Evolutionary conservation across 208 protist species (phyloP).

Genomic region (Wallacemonas sp.): DNA sequence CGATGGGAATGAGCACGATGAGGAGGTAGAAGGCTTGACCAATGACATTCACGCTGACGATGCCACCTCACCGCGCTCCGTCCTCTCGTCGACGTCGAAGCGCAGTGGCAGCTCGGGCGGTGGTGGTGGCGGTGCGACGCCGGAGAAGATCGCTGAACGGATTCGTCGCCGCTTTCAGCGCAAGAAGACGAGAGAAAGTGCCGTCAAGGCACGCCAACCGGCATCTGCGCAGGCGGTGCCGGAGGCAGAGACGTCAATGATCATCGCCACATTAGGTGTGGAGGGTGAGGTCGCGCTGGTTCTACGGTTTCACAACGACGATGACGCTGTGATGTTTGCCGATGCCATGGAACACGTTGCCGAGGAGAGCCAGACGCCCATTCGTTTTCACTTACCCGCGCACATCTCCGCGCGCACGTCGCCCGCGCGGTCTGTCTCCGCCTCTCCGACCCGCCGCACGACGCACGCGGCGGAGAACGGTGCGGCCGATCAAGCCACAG

Average conservation of each 20-base stretch:
- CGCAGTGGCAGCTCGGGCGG: background rate
- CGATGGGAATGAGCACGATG: slow-evolving; percentile 7
- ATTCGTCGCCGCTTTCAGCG: slow-evolving; percentile 5
- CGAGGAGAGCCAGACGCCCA: background rate
- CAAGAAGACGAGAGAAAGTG: background rate
- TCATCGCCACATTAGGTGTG: slow-evolving; percentile 24
- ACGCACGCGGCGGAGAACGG: background rate
- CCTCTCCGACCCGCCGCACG: background rate
- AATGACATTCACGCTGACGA: background rate
- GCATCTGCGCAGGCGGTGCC: background rate
- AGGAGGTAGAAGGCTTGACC: background rate
- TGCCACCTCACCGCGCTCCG: background rate
- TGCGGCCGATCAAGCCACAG: background rate
- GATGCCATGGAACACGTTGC: slow-evolving; percentile 4
- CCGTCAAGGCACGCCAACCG: background rate
- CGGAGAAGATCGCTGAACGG: slow-evolving; percentile 6
- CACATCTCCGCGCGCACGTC: background rate
- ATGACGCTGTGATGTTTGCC: slow-evolving; percentile 21
- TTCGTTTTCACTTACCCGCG: background rate
- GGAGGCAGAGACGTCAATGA: background rate
- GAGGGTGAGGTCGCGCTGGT: slow-evolving; percentile 23
- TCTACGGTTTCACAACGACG: slow-evolving; percentile 15
- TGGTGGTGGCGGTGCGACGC: background rate
- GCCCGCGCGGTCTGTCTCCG: background rate
- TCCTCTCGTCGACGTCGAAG: background rate